Evolutionary conservation across 768 basidiomycete species (phyloP).

Genomic region (Leucogyrophana mollusca): DNA sequence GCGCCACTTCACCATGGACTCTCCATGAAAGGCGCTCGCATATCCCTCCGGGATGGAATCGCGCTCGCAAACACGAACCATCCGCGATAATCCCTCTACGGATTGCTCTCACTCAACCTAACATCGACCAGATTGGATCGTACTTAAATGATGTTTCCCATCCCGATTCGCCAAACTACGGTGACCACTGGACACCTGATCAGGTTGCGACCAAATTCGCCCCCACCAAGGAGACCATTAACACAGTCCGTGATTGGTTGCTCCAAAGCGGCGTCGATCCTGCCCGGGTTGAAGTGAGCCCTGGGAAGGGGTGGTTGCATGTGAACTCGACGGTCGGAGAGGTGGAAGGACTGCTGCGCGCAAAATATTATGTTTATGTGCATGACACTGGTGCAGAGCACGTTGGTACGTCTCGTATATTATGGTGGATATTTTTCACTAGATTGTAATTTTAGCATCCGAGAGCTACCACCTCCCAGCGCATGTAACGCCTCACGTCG

Average conservation of each 20-base stretch:
- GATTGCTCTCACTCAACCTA: slow-evolving; percentile 34
- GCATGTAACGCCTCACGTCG: slow-evolving; percentile 36
- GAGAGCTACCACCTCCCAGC: slow-evolving; percentile 33
- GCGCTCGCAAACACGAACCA: slow-evolving; percentile 20
- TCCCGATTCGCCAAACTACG: slow-evolving; percentile 49
- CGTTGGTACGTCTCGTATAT: slow-evolving; percentile 31
- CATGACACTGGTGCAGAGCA: slow-evolving; percentile 36
- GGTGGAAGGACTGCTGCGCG: slow-evolving; percentile 36
- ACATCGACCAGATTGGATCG: slow-evolving; percentile 36
- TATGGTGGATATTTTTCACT: too few relatives aligned
- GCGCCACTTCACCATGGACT: slow-evolving; percentile 39
- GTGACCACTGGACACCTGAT: slow-evolving; percentile 44
- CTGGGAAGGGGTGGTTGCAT: slow-evolving; percentile 38
- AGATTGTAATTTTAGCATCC: slow-evolving; percentile 23
- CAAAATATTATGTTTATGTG: slow-evolving; percentile 42
- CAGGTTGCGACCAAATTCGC: slow-evolving; percentile 46
- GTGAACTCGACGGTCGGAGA: slow-evolving; percentile 38
- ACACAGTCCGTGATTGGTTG: slow-evolving; percentile 44
- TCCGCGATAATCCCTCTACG: slow-evolving; percentile 31
- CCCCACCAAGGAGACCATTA: slow-evolving; percentile 39
- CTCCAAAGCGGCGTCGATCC: slow-evolving; percentile 35
- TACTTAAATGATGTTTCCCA: slow-evolving; percentile 48
- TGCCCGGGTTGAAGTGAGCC: slow-evolving; percentile 36
- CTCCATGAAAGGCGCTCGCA: slow-evolving; percentile 35
- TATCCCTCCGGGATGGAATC: slow-evolving; percentile 31